phyloP scores from a whole-genome alignment of 306 rosid species.

The Castanea crenata region DNA sequence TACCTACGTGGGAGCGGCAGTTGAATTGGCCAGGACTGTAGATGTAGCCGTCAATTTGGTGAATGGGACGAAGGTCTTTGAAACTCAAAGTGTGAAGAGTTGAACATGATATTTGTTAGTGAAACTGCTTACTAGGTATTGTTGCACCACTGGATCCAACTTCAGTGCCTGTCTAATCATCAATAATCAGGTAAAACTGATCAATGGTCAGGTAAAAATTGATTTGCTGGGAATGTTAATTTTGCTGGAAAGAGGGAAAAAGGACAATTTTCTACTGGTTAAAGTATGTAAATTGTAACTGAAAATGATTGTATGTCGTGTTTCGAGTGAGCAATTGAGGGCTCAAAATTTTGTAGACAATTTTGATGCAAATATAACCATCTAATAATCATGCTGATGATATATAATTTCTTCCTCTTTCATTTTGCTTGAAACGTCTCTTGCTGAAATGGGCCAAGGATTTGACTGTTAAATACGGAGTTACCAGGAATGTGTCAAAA shows the following conservation, averaged over 20 bases:
- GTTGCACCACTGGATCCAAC: not conserved
- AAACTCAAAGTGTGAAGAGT: slow-evolving; percentile 3
- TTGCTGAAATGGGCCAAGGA: not conserved
- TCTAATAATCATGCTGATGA: not conserved
- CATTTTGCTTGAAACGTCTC: not conserved
- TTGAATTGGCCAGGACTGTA: slow-evolving; percentile 63
- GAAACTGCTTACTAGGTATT: not conserved
- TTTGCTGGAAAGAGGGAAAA: not conserved
- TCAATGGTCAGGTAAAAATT: not conserved
- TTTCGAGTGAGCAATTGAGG: not conserved
- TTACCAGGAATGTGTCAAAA: not conserved
- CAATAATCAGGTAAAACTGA: not conserved
- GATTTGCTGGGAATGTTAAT: not conserved
- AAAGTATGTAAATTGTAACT: not conserved
- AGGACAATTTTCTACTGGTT: not conserved
- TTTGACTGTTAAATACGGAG: not conserved
- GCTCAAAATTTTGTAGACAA: not conserved
- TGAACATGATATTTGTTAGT: not conserved
- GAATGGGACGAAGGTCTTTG: slow-evolving; percentile 18
- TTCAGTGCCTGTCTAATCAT: not conserved
- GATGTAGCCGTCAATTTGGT: slow-evolving; percentile 39
- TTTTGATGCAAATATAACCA: not conserved
- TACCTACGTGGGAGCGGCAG: slow-evolving; percentile 81
- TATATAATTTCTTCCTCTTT: not conserved
- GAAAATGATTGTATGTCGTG: not conserved